A percentile compares a stretch with the other conserved stretches of the same genome.
phyloP scores from a whole-genome alignment of 257 asterid species.

The Solanum lycopersicoides region DNA sequence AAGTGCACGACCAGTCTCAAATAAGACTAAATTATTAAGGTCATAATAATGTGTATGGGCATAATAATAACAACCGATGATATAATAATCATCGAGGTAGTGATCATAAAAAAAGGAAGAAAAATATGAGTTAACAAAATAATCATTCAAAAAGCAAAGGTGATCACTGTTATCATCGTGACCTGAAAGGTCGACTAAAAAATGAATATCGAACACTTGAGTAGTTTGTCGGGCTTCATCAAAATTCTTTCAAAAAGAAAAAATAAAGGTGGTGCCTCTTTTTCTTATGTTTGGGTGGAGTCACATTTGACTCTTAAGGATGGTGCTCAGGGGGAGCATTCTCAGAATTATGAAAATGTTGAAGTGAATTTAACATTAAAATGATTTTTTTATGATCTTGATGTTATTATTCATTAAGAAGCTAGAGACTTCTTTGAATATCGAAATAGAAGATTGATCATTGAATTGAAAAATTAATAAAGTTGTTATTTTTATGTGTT shows the following conservation, averaged over 20 bases:
- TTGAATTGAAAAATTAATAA: neutral
- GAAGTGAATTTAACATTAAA: no score
- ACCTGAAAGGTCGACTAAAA: neutral
- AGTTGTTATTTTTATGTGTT: no score
- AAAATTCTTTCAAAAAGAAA: no score
- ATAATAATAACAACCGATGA: neutral
- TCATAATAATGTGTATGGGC: neutral
- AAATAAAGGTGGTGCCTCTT: neutral
- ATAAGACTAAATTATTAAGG: neutral
- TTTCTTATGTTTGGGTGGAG: no score
- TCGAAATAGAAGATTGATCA: neutral
- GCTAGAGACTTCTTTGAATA: neutral
- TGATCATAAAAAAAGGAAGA: neutral
- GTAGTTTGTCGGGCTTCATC: no score
- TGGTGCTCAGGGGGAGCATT: neutral
- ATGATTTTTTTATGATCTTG: neutral
- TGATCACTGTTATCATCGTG: neutral
- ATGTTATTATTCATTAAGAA: neutral
- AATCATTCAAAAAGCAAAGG: neutral
- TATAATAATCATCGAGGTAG: neutral
- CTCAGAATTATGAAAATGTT: neutral
- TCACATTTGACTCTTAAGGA: no score
- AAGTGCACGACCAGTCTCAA: neutral
- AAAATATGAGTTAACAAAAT: neutral
- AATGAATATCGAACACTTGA: neutral